phyloP scores from a whole-genome alignment of 176 grass and related monocot species.

The Otatea glauca region DNA sequence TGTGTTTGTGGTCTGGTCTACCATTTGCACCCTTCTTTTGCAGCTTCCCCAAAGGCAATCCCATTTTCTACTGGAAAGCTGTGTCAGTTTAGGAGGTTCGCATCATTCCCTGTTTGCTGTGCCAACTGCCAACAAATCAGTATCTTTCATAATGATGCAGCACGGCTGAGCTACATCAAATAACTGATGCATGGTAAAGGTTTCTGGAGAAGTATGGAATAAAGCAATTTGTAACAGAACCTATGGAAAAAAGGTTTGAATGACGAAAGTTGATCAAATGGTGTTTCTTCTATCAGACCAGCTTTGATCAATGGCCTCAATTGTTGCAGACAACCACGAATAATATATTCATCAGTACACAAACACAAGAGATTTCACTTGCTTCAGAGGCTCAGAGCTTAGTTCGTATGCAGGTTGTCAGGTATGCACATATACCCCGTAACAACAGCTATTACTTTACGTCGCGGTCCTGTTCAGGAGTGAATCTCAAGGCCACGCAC shows the following conservation, averaged over 20 bases:
- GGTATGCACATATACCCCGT: background rate
- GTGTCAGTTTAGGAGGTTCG: background rate
- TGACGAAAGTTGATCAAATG: background rate
- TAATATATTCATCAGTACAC: background rate
- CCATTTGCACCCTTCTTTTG: background rate
- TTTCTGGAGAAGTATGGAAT: conserved; percentile 23
- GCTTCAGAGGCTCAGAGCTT: conserved; percentile 21
- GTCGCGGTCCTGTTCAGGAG: conserved; percentile 5
- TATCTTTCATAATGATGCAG: conserved; percentile 1
- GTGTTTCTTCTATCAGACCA: background rate
- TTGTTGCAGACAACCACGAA: background rate
- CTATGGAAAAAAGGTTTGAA: background rate
- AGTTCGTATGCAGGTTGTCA: conserved; percentile 1
- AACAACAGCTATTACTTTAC: background rate
- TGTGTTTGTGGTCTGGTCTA: too few species aligned
- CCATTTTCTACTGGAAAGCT: conserved; percentile 8
- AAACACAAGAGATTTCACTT: background rate
- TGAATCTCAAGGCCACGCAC: conserved; percentile 52
- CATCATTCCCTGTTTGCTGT: background rate
- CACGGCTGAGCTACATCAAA: conserved; percentile 8
- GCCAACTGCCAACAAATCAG: background rate
- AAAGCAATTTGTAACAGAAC: background rate
- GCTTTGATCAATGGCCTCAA: background rate
- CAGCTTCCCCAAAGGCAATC: conserved; percentile 1
- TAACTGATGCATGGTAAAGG: background rate